A percentile compares a stretch with the other conserved stretches of the same genome.
Evolutionary conservation across 805 yeast species (phyloP).

Genomic region (Myxozyma geophila): DNA sequence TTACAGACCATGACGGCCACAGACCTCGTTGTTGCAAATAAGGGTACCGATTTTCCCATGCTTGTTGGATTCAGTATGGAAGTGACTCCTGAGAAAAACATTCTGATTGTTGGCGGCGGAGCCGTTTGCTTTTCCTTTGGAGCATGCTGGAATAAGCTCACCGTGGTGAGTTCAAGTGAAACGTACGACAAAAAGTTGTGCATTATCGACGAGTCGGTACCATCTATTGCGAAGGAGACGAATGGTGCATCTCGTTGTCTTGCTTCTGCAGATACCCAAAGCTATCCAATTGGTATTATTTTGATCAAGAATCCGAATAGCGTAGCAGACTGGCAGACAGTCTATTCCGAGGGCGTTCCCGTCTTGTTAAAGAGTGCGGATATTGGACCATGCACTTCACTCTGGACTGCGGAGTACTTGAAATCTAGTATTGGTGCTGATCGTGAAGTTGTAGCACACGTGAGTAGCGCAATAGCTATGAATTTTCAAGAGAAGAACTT

Average conservation of each 20-base stretch:
- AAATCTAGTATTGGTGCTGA: slow-evolving; percentile 40
- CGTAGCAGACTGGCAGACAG: slow-evolving; percentile 19
- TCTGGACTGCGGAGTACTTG: slow-evolving; percentile 46
- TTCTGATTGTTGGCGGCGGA: slow-evolving; percentile 70
- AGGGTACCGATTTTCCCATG: slow-evolving; percentile 24
- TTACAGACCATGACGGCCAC: background rate
- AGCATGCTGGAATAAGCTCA: slow-evolving; percentile 52
- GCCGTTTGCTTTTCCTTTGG: slow-evolving; percentile 86
- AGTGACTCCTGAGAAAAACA: slow-evolving; percentile 38
- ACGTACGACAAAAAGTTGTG: background rate
- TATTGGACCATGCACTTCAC: slow-evolving; percentile 41
- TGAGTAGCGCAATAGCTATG: slow-evolving; percentile 36
- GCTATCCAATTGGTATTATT: background rate
- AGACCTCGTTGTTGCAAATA: background rate
- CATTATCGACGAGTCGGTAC: background rate
- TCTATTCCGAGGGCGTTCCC: slow-evolving; percentile 37
- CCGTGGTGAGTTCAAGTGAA: slow-evolving; percentile 6
- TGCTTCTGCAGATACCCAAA: background rate
- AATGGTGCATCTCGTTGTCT: background rate
- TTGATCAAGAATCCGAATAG: background rate
- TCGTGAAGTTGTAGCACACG: slow-evolving; percentile 43
- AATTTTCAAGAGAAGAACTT: slow-evolving; percentile 46
- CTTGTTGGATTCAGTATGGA: slow-evolving; percentile 27
- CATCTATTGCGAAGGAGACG: background rate
- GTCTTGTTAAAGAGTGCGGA: slow-evolving; percentile 38